Conservation (phyloP, 2,329 filamentous ascomycete genomes). For the Pestalotiopsis sp. region DNA sequence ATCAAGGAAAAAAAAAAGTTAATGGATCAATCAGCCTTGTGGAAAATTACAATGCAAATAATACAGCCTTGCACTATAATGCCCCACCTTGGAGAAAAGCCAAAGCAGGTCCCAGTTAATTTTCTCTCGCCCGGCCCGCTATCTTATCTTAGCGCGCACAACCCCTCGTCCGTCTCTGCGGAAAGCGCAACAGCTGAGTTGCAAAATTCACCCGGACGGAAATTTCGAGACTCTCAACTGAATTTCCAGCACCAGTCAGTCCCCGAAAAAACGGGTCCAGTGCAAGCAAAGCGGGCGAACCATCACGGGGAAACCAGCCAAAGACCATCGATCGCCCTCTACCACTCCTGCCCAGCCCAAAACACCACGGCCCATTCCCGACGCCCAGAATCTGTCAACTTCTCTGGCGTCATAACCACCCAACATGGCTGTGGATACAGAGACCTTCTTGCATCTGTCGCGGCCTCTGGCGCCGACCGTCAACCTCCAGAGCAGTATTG, state of each 20-base stretch:
- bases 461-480: conserved; percentile 86
- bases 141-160: conserved; percentile 59
- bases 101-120: neutral
- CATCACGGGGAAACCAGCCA: neutral
- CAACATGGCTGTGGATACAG: conserved; percentile 79
- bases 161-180: conserved; percentile 43
- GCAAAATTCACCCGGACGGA: conserved; percentile 41
- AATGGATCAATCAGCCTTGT: conserved; percentile 5
- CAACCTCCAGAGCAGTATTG: conserved; percentile 81
- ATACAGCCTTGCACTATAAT: conserved; percentile 3
- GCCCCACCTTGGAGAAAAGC: neutral
- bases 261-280: conserved; percentile 10
- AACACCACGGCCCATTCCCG: conserved; percentile 6
- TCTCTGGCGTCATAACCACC: conserved; percentile 27
- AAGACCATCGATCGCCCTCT: neutral
- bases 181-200: conserved; percentile 39
- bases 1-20: neutral
- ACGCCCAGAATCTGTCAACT: conserved; percentile 17
- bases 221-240: conserved; percentile 24
- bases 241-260: conserved; percentile 5
- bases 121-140: conserved; percentile 23
- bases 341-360: conserved; percentile 2
- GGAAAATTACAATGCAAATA: neutral
- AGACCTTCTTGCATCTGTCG: conserved; percentile 92
- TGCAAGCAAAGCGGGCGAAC: conserved; percentile 6